Base-by-base conservation (phyloP, 1,139 yeast species). In the Ashbya aceris region DNA sequence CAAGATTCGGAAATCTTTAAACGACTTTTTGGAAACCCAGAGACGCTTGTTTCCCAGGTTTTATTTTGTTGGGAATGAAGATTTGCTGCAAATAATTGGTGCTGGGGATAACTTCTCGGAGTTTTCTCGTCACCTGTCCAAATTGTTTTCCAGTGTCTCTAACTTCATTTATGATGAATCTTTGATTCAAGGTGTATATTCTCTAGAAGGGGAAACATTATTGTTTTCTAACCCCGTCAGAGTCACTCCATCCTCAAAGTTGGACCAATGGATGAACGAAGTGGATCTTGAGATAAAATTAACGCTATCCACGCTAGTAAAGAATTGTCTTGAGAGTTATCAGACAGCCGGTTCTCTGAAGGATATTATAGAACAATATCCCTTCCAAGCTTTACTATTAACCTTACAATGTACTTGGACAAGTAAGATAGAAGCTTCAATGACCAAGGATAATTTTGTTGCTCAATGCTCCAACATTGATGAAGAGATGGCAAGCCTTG, bases 11-110 rank as follows among this genome's bases (percentile, higher is more conserved):
- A 74, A 73, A 42, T 81, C 96, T 0, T 69, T 91, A 12, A 71
- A 80, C 2, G 93, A 84, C 11, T 91, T 80, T 57, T 68, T 89
- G 38, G 96, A 89, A 52, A 75, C 73, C 36, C 95, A 89, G 55
- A 67, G 97, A 49, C 82, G 76, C 39, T 49, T 71, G 2, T 89
- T 83, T 53, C 91, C 96, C 0, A 69, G 97, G 37, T 83, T 89
- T 46, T 87, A 82, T 53, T 89, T 91, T 55, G 67, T 91, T 32
- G 96, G 97, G 6, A 91, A 91, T 56, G 96, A 87, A 49, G 96
- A 89, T 57, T 66, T 91, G 33, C 65, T 91, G 32, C 95, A 86
- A 49, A 74, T 91, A 33, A 74, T 91, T 42, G 96, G 96, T 3
- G 73, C 79, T 45, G 68, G 79, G 0, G 64, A 62, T 7, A 75